These are phyloP conservation scores for Curvularia sp. DNA, from an alignment of 2,329 filamentous ascomycete species.

Conservation along the genomic window DNA sequence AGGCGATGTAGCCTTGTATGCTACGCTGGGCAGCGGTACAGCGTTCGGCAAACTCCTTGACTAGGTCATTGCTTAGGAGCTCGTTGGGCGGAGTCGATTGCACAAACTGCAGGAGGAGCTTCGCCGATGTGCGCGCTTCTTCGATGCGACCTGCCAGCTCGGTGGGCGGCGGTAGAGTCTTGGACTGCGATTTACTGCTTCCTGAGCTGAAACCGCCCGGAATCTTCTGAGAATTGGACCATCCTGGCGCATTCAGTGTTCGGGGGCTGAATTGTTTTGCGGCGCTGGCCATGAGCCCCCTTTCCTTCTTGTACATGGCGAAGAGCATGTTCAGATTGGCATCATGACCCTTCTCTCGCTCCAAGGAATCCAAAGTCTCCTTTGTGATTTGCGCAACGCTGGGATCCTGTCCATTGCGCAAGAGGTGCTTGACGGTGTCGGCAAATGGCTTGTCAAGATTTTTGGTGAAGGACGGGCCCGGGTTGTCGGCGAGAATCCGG, in stretches of 20 bases:
- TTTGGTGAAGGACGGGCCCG: constrained; percentile 86
- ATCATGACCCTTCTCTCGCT: constrained; percentile 74
- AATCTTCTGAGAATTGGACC: constrained; percentile 35
- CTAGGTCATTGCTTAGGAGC: constrained; percentile 81
- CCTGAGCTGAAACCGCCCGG: constrained; percentile 32
- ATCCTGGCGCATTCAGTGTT: constrained; percentile 55
- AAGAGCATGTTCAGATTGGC: constrained; percentile 74
- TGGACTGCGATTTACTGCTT: constrained; percentile 26
- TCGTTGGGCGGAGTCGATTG: constrained; percentile 82
- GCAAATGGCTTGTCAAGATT: constrained; percentile 88
- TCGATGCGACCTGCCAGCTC: constrained; percentile 86
- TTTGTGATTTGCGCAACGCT: constrained; percentile 84
- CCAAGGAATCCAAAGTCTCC: constrained; percentile 83
- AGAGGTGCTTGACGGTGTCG: constrained; percentile 73
- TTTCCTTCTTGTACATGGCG: constrained; percentile 90
- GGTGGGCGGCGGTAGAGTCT: constrained; percentile 66
- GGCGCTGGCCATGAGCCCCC: constrained; percentile 56
- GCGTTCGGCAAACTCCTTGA: constrained; percentile 88
- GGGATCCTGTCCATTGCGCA: constrained; percentile 73
- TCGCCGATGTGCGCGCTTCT: constrained; percentile 88
- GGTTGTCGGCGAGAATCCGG: constrained; percentile 90
- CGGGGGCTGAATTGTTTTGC: constrained; percentile 48
- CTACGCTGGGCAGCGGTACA: constrained; percentile 81
- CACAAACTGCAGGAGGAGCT: constrained; percentile 88
- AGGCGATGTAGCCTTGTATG: constrained; percentile 84